Conservation (phyloP, 768 basidiomycete genomes). For the Crassisporium funariophilum region DNA sequence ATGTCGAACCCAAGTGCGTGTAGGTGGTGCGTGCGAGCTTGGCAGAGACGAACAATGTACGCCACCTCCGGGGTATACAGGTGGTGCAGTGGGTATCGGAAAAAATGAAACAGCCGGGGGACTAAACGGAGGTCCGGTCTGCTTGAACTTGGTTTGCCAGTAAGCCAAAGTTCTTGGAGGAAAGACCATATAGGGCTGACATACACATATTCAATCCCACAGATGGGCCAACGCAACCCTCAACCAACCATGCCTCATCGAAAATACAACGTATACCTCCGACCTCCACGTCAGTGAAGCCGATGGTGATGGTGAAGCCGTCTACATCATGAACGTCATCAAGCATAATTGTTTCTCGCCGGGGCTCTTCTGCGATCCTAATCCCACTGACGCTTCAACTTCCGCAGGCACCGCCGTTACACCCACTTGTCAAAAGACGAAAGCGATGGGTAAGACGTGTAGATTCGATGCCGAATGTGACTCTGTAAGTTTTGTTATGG, state of each 20-base stretch:
- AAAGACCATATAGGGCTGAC: no score
- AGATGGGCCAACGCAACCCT: slow-evolving; percentile 61
- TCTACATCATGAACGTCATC: slow-evolving; percentile 50
- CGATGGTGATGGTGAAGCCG: slow-evolving; percentile 32
- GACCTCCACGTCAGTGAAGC: slow-evolving; percentile 44
- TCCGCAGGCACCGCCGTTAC: slow-evolving; percentile 12
- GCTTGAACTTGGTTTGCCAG: no score
- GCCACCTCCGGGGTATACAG: slow-evolving; percentile 37
- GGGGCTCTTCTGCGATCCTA: slow-evolving; percentile 55
- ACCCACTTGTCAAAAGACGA: slow-evolving; percentile 46
- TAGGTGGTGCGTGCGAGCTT: slow-evolving; percentile 57
- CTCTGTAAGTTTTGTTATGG: slow-evolving; percentile 31
- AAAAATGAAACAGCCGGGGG: no score
- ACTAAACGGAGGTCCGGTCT: no score
- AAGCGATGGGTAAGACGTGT: slow-evolving; percentile 45
- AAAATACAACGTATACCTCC: slow-evolving; percentile 34
- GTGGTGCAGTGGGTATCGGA: slow-evolving; percentile 46
- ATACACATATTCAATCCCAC: no score
- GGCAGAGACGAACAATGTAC: slow-evolving; percentile 63
- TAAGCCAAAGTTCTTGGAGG: no score
- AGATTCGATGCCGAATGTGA: slow-evolving; percentile 56
- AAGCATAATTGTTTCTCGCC: slow-evolving; percentile 61
- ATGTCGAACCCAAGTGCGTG: slow-evolving; percentile 43
- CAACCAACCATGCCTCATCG: slow-evolving; percentile 48
- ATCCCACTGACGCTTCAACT: slow-evolving; percentile 8